Conservation (phyloP, 1,284 basidiomycete species). For the Pseudozyma sp. region DNA sequence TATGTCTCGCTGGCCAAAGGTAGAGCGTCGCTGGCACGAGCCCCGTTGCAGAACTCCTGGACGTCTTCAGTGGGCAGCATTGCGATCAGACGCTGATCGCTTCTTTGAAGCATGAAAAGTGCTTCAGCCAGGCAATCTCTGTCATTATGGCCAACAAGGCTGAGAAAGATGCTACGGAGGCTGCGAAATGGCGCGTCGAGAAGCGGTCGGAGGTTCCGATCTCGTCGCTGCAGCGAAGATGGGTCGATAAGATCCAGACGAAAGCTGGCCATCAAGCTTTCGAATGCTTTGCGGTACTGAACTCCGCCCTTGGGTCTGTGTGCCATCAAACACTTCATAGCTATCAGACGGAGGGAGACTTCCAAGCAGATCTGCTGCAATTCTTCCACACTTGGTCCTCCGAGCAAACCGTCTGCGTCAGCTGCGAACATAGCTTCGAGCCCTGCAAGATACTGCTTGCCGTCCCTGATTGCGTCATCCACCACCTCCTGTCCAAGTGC, state of each 20-base stretch:
- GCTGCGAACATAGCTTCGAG: conserved; percentile 9
- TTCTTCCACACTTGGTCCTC: conserved; percentile 8
- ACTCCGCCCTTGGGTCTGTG: conserved; percentile 29
- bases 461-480: conserved; percentile 32
- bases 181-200: conserved; percentile 25
- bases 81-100: conserved; percentile 33
- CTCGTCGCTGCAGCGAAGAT: background rate
- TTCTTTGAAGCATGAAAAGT: conserved; percentile 24
- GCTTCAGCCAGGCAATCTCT: conserved; percentile 9
- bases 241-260: conserved; percentile 35
- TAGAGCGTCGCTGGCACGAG: background rate
- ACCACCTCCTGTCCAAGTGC: conserved; percentile 32
- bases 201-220: background rate
- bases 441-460: conserved; percentile 15
- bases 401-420: background rate
- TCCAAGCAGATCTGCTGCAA: conserved; percentile 36
- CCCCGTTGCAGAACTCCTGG: conserved; percentile 30
- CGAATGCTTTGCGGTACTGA: conserved; percentile 36
- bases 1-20: conserved; percentile 19
- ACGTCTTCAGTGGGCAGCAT: conserved; percentile 26
- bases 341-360: conserved; percentile 36
- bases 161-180: conserved; percentile 20
- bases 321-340: conserved; percentile 30
- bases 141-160: conserved; percentile 27
- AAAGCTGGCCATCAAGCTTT: conserved; percentile 32